A percentile compares a stretch with the other conserved stretches of the same genome.
These are phyloP conservation scores for Aspergillus fumigatiaffinis DNA, from an alignment of 2,329 filamentous ascomycete genomes.

Conservation along the genomic window DNA sequence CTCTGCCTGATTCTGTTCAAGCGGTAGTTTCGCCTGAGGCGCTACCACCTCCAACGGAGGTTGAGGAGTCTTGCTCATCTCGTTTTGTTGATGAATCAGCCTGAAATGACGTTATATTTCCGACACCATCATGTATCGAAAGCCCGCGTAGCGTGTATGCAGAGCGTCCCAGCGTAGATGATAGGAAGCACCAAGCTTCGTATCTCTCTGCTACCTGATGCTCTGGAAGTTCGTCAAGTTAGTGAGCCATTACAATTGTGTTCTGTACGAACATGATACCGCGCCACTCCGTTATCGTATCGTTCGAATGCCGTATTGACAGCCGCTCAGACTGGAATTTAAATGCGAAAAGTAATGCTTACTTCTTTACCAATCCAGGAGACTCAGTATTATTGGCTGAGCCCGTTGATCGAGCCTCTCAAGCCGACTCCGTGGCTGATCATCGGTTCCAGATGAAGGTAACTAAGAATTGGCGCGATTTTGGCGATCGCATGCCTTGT, in stretches of 20 bases:
- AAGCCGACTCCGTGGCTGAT: no score
- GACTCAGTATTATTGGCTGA: no score
- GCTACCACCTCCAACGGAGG: neutral
- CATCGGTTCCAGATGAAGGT: no score
- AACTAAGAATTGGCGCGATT: no score
- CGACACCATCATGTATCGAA: neutral
- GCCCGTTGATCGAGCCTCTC: no score
- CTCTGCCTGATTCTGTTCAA: neutral
- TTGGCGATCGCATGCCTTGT: no score
- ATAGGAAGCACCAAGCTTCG: neutral
- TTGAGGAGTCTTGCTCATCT: neutral
- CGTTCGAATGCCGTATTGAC: neutral
- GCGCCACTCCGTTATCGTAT: neutral
- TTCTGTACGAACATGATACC: no score
- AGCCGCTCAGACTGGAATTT: neutral
- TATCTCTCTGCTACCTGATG: neutral
- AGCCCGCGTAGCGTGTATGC: no score
- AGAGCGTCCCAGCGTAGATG: neutral
- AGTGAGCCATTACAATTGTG: neutral
- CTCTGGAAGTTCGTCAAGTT: neutral
- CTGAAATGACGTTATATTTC: neutral
- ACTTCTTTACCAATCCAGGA: neutral
- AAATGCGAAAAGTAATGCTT: neutral
- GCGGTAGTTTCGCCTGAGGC: neutral
- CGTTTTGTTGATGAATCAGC: neutral